Percentiles rank a stretch among this genome's conserved stretches.
phyloP scores from a whole-genome alignment of 352 stramenopile genomes.

The Pythium insidiosum region DNA sequence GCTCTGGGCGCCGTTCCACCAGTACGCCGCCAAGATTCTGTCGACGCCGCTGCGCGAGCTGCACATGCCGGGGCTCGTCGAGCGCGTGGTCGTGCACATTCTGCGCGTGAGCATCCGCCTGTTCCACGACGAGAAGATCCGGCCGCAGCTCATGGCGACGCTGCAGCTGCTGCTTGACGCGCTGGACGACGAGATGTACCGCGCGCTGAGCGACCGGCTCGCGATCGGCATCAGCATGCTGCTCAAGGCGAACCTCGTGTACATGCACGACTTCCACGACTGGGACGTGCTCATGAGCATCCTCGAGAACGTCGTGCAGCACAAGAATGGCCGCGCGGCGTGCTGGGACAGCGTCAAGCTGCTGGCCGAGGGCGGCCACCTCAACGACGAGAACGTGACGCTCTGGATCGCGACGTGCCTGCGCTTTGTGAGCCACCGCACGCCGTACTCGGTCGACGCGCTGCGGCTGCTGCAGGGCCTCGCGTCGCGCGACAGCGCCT shows the following conservation, averaged over 20 bases:
- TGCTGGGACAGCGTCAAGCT: conserved; percentile 77
- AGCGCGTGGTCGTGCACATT: conserved; percentile 83
- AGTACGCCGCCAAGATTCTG: conserved; percentile 69
- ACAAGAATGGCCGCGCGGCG: conserved; percentile 56
- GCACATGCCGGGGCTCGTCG: conserved; percentile 62
- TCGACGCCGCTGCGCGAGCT: conserved; percentile 68
- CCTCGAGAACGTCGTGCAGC: conserved; percentile 69
- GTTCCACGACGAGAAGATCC: conserved; percentile 79
- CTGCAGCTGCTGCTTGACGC: conserved; percentile 60
- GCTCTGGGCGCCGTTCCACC: conserved; percentile 75
- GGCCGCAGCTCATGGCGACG: conserved; percentile 75
- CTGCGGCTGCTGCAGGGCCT: conserved; percentile 64
- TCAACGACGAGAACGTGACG: conserved; percentile 73
- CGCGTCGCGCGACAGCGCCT: conserved; percentile 64
- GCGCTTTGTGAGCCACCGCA: conserved; percentile 68
- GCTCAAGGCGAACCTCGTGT: conserved; percentile 82
- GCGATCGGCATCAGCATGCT: conserved; percentile 78
- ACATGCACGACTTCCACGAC: conserved; percentile 83
- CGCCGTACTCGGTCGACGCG: conserved; percentile 67
- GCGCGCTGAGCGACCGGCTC: conserved; percentile 69
- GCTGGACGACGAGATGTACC: conserved; percentile 79
- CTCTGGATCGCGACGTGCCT: conserved; percentile 79
- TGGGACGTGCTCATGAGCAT: conserved; percentile 71
- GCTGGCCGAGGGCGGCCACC: conserved; percentile 54
- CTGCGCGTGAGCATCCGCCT: conserved; percentile 79